Base-by-base conservation (phyloP, 305 asterid species). In the Fraxinus latifolia region DNA sequence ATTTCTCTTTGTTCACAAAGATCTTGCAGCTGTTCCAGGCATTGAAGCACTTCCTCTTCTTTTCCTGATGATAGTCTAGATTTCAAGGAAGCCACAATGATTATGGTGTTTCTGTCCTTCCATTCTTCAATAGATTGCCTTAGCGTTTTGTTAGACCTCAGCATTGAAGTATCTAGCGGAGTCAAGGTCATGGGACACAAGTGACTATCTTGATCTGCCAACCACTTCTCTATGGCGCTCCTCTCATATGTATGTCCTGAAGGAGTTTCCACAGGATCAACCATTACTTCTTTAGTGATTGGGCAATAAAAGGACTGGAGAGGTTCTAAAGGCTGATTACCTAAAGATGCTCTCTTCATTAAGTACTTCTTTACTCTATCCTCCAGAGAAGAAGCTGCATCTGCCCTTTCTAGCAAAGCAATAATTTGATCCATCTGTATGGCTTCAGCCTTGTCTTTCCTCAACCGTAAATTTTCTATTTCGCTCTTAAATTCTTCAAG, bases 91-190 rank as follows among this genome's bases (percentile, higher is more conserved):
- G 91, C 92, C 15, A 92, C 82, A 80, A 77, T 73, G 79, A 92
- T 92, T 90, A 92, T 92, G 65, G 90, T 89, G 81, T 92, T 92
- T 82, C 96, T 86, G 55, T 92, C 96, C 88, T 78, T 87, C 94
- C 94, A 92, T 86, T 92, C 96, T 71, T 92, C 96, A 78, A 92
- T 88, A 60, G 94, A 92, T 85, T 89, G 94, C 85, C 96, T 87
- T 62, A 92, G 85, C 27, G 91, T 92, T 81, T 89, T 92, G 82
- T 89, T 92, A 72, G 96, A 90, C 88, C 94, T 87, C 82, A 92
- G 83, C 93, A 88, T 88, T 50, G 93, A 85, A 58, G 37, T 72
- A 34, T 87, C 86, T 27, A 92, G 81, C 0, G 88, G 90, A 73
- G 80, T 88, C 4, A 58, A 86, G 19, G 96, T 89, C 79, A 88